Evolutionary conservation across 441 rosid genomes (phyloP), one percentile per base, ranked within the genome.

Genomic region (Geranium incanum): DNA sequence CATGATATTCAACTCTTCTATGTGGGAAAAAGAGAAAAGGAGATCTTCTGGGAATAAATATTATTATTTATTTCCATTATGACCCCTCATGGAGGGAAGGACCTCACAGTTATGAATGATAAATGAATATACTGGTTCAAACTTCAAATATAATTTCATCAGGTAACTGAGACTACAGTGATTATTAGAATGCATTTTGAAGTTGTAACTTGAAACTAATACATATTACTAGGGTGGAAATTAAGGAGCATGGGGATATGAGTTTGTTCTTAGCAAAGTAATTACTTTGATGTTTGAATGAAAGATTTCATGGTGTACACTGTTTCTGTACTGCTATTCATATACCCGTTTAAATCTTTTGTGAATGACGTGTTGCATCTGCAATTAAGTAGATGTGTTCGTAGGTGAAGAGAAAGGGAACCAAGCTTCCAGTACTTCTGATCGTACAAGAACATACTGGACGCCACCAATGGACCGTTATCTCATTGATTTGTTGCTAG

Each of bases 361-460:
- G 43, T 63, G 71, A 68, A 68, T 68, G 23, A 71, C 66, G 39
- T 36, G 21, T 76, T 66, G 12, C 69, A 72, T 65, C n/a, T 28
- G 66, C 41, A 59, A 36, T 6, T 63, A 6, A 55, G 39, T 70
- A 68, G 63, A 70, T 78, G 23, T 76, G 66, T 70, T 28, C 77
- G 74, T 68, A 82, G 92, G 81, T 66, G 88, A 80, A 73, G 80
- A 70, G 73, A 92, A 81, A 72, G 82, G 71, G 21, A 80, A 72
- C 66, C 82, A 72, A 38, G 75, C 67, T 70, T 71, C 79, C 18
- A 36, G 48, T 66, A 71, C 67, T 74, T 64, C 72, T 74, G 94
- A 89, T 76, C 92, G 98, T 59, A 86, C 88, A 0, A 83, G 98
- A 79, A 93, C 98, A 36, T 89, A 84, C 73, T 91, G 97, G 97